Evolutionary conservation across 805 yeast species (phyloP), one percentile per base, ranked within the genome.

Genomic region (Pichia heedii): DNA sequence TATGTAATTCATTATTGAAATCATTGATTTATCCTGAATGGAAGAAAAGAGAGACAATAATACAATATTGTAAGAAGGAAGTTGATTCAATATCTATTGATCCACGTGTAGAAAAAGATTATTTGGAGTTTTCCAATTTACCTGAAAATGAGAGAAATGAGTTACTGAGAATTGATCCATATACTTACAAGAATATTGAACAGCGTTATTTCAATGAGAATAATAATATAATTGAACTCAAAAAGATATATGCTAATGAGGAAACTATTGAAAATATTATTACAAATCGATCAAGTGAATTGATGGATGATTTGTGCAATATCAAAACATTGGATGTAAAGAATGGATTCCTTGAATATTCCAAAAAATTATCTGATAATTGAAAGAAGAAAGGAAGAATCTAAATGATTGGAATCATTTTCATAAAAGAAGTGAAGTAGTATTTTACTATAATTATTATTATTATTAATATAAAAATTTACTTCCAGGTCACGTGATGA

Each of bases 121-220:
- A 46, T 13, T 46, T 42, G 21, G 46, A 35, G 10, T 42, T 42
- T 22, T 26, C 36, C 10, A 47, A 37, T 49, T 49, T 45, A 45
- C 46, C 24, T 41, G 53, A 37, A 13, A 60, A 46, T 36, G 58
- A 43, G 37, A 47, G 47, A 27, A 54, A 44, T 49, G 49, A 47
- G 27, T 40, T 48, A 49, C 57, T 35, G 59, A 61, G 75, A 24
- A 50, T 71, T 5, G 79, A 76, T 51, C 80, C 81, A 1, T 76
- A 76, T 50, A 74, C 73, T 4, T 60, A 65, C 11, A 63, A 69
- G 40, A 73, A 71, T 37, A 34, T 58, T 7, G 48, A 58, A 20
- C 60, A 60, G 8, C 54, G 56, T 18, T 55, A 58, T 16, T 62
- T 62, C 16, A 45, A 50, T 4, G 59, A 58, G 36, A 63, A 57